A percentile compares a stretch with the other conserved stretches of the same genome.
Conservation (phyloP, 495 filamentous ascomycete species). For the Neurospora sp. region DNA sequence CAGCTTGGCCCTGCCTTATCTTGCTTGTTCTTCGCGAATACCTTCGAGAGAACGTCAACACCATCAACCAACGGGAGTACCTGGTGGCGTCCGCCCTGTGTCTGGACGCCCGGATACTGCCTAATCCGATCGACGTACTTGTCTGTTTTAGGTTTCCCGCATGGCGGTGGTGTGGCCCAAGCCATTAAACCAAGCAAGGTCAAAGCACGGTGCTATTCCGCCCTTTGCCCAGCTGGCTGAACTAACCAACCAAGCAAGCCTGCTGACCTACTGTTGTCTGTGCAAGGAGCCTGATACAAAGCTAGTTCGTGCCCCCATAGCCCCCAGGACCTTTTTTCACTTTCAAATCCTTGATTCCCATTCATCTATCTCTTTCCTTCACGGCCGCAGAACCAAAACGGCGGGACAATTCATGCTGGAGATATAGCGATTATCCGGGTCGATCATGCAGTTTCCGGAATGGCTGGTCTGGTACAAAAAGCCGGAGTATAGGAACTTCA, state of each 20-base stretch:
- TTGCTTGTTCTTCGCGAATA: background rate
- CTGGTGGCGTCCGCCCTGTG: background rate
- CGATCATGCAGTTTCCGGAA: constrained; percentile 18
- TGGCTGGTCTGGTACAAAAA: constrained; percentile 36
- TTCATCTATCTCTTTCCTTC: background rate
- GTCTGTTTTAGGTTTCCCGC: background rate
- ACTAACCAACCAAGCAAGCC: background rate
- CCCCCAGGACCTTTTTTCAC: background rate
- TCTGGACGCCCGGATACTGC: background rate
- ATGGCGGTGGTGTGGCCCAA: background rate
- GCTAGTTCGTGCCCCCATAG: background rate
- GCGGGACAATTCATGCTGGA: background rate
- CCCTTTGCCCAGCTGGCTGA: background rate
- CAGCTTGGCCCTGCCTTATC: background rate
- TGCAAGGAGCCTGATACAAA: background rate
- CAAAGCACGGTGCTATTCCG: background rate
- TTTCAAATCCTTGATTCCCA: background rate
- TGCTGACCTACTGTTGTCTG: background rate
- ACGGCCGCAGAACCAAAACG: background rate
- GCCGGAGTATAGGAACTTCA: constrained; percentile 32
- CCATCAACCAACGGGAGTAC: background rate
- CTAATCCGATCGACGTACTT: background rate
- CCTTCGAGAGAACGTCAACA: background rate
- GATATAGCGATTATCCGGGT: background rate
- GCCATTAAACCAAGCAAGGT: background rate